Evolutionary conservation across 805 yeast genomes (phyloP), one percentile per base, ranked within the genome.

Genomic region (Schizosaccharomyces japonicus): DNA sequence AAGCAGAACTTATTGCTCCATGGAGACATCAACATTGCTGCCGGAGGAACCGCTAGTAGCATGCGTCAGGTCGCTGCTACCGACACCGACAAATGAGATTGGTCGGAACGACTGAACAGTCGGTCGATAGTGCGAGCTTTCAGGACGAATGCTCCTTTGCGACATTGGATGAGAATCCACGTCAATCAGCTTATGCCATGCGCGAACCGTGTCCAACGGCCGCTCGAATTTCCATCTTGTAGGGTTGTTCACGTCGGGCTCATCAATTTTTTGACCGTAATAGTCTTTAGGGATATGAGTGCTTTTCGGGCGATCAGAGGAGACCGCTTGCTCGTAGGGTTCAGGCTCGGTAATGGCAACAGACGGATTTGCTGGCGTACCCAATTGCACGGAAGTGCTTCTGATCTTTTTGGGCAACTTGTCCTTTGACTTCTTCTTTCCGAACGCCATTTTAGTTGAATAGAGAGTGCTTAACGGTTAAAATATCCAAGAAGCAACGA

Each of bases 171-270:
- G 15, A 19, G 17, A 25, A 36, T 36, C 42, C 6, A 10, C 13
- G 6, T 36, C 42, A 21, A 19, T 36, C 23, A 36, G 10, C n/a
- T 15, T 19, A 8, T 36, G 42, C 42, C 42, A 36, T 19, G 42
- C 42, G 23, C 42, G 42, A 57, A 90, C 85, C 1, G 99, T 90
- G 61, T 92, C 99, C 56, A 90, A 66, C 3, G 99, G 99, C 57
- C 99, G 74, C 64, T 90, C 99, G 61, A 85, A 87, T 62, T 98
- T 73, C 19, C 80, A 65, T 57, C 99, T 72, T 5, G 95, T 77
- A 27, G 99, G 99, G 59, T 90, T 90, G 33, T 94, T 82, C 54
- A 79, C 69, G 60, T 90, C 99, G 5, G 92, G 80, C 52, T 73
- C 74, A 2, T 58, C 59, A 56, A 90, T 90, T 5, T 78, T 74